Conservation (phyloP, 805 yeast species). For the Candida insectorum region DNA sequence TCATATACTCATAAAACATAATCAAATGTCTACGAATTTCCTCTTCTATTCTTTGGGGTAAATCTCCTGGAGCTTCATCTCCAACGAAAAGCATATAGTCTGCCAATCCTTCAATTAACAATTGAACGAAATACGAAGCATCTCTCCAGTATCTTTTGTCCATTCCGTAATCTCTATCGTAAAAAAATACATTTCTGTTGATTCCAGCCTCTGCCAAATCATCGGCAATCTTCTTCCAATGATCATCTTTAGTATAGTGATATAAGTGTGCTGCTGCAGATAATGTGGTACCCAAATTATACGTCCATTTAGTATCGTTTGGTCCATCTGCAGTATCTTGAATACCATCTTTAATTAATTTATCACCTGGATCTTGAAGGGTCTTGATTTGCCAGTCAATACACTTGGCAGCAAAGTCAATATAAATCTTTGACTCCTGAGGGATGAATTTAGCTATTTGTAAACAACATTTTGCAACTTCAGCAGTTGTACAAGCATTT, state of each 20-base stretch:
- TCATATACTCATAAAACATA: constrained; percentile 54
- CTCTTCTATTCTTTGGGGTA: constrained; percentile 32
- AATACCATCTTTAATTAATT: constrained; percentile 60
- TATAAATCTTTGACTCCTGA: constrained; percentile 41
- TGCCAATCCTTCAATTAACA: constrained; percentile 64
- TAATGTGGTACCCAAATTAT: constrained; percentile 65
- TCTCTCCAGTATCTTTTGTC: constrained; percentile 63
- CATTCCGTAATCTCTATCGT: constrained; percentile 59
- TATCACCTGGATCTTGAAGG: constrained; percentile 52
- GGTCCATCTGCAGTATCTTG: constrained; percentile 41
- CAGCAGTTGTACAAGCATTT: constrained; percentile 66
- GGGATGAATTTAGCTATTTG: constrained; percentile 54
- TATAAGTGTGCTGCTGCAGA: constrained; percentile 52
- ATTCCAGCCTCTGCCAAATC: constrained; percentile 58
- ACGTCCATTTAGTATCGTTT: constrained; percentile 59
- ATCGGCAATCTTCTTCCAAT: constrained; percentile 47
- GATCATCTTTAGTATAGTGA: constrained; percentile 45
- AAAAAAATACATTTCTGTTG: constrained; percentile 52
- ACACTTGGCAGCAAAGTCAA: constrained; percentile 58
- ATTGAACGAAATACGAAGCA: constrained; percentile 58
- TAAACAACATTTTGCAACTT: constrained; percentile 60
- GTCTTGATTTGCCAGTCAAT: constrained; percentile 54
- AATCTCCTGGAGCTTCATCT: constrained; percentile 31
- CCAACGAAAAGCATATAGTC: constrained; percentile 57
- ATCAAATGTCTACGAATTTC: constrained; percentile 54